Conservation (phyloP, 305 asterid genomes). For the Solanum hybrid region DNA sequence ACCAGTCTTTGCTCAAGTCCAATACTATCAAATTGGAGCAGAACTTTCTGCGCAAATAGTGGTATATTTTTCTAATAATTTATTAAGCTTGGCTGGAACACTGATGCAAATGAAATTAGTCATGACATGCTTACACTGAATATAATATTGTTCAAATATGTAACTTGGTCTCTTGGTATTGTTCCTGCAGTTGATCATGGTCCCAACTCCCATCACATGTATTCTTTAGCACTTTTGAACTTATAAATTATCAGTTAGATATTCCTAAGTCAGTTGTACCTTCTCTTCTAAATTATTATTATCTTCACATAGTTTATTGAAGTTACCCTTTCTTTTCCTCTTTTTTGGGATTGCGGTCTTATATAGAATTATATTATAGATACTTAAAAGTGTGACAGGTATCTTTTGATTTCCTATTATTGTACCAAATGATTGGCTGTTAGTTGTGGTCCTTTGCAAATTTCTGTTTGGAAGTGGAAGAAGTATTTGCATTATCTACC, state of each 20-base stretch:
- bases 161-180: background rate
- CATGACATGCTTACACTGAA: background rate
- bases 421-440: background rate
- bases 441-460: background rate
- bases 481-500: background rate
- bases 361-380: background rate
- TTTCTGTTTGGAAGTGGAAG: background rate
- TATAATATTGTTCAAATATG: background rate
- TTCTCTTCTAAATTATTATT: background rate
- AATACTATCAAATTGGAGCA: constrained; percentile 35
- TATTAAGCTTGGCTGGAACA: background rate
- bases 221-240: background rate
- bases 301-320: background rate
- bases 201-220: background rate
- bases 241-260: background rate
- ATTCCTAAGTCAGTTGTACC: background rate
- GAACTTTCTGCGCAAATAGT: constrained; percentile 38
- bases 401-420: background rate
- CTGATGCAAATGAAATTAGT: background rate
- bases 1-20: constrained; percentile 23
- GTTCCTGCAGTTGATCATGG: background rate
- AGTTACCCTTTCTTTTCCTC: background rate
- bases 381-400: background rate
- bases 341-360: background rate
- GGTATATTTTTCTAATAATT: constrained; percentile 32